Evolutionary conservation across 768 basidiomycete species (phyloP).

Genomic region (Kwoniella pini): DNA sequence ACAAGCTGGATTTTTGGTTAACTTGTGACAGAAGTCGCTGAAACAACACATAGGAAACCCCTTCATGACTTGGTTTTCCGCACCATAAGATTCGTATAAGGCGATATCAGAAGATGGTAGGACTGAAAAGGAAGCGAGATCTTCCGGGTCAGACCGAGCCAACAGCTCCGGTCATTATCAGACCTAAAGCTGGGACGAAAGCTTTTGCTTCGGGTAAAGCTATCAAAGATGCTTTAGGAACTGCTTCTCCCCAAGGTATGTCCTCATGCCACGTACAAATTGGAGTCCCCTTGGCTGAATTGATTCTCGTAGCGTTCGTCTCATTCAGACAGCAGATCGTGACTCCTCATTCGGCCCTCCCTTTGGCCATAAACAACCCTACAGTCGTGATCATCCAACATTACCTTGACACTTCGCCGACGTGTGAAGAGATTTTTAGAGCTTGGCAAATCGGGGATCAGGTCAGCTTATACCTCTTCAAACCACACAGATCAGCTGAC

Average conservation of each 20-base stretch:
- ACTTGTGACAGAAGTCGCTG: no score
- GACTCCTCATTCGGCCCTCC: slow-evolving; percentile 40
- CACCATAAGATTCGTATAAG: no score
- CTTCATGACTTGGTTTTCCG: no score
- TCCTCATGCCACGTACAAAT: not conserved
- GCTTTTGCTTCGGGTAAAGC: slow-evolving; percentile 43
- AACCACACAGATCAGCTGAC: no score
- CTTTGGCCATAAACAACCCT: slow-evolving; percentile 44
- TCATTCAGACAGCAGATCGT: slow-evolving; percentile 50
- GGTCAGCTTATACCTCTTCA: not conserved
- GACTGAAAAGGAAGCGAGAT: slow-evolving; percentile 44
- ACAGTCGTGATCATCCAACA: slow-evolving; percentile 50
- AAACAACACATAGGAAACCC: no score
- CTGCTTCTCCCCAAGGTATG: slow-evolving; percentile 44
- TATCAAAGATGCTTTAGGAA: slow-evolving; percentile 41
- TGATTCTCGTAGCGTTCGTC: slow-evolving; percentile 33
- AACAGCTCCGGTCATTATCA: slow-evolving; percentile 3
- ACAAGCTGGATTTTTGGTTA: slow-evolving; percentile 16
- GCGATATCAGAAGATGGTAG: slow-evolving; percentile 14
- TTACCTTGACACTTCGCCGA: slow-evolving; percentile 49
- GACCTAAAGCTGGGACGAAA: slow-evolving; percentile 34
- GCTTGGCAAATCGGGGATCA: slow-evolving; percentile 43
- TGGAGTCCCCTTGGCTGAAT: not conserved
- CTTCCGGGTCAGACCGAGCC: slow-evolving; percentile 2
- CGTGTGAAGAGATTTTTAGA: slow-evolving; percentile 47